phyloP scores from a whole-genome alignment of 345 rosid species.

The Pistacia integerrima region DNA sequence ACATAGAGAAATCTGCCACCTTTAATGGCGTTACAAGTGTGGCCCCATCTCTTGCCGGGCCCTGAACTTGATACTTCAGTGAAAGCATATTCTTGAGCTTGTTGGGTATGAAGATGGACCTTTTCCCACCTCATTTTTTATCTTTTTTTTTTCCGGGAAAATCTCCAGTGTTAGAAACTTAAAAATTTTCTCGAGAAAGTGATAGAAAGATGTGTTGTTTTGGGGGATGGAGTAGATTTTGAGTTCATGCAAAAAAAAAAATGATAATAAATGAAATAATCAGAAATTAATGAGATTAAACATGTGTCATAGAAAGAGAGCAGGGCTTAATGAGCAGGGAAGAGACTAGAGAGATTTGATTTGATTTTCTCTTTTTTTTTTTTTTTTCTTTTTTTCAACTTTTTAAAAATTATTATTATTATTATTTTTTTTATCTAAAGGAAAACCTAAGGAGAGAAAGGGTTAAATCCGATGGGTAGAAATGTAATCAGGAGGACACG shows the following conservation, averaged over 20 bases:
- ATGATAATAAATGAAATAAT: background rate
- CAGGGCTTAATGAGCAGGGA: conserved; percentile 22
- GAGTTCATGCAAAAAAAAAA: conserved; percentile 30
- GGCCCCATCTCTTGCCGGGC: conserved; percentile 98
- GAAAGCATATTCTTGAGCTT: conserved; percentile 33
- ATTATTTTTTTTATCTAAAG: background rate
- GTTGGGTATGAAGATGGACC: conserved; percentile 37
- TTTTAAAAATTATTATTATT: background rate
- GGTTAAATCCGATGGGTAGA: conserved; percentile 11
- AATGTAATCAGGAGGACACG: background rate
- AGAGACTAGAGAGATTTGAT: background rate
- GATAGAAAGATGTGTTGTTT: conserved; percentile 4
- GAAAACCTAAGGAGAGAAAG: background rate
- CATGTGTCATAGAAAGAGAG: background rate
- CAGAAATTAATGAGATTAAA: background rate
- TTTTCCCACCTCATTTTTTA: conserved; percentile 81
- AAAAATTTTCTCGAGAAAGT: conserved; percentile 21
- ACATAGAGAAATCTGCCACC: conserved; percentile 89
- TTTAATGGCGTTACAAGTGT: conserved; percentile 87
- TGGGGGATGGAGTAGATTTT: conserved; percentile 27
- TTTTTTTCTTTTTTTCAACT: too few species aligned
- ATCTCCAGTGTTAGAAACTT: conserved; percentile 33
- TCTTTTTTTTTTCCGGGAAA: conserved; percentile 16
- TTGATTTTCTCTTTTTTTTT: too few species aligned
- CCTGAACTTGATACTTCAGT: conserved; percentile 36